Evolutionary conservation across 2,329 filamentous ascomycete species (phyloP), one percentile per base, ranked within the genome.

Genomic region (Aspergillus pseudoterreus): DNA sequence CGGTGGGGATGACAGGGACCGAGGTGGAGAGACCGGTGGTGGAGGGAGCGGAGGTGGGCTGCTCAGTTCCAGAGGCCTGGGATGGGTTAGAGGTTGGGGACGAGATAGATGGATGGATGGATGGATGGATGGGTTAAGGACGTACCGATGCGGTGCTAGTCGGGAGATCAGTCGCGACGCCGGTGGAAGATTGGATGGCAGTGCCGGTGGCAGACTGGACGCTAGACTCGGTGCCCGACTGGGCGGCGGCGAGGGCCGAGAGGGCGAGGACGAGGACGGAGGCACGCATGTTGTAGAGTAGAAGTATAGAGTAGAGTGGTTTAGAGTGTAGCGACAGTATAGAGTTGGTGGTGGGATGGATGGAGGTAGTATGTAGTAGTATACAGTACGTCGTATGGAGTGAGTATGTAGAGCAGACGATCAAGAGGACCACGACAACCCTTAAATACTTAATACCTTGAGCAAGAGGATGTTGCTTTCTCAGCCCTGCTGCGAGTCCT

Each of bases 261-360:
- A 75, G 60, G 65, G 74, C 67, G 61, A 71, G 57, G 62, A 76
- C 53, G 65, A 78, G 53, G 59, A 74, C 57, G 30, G 74, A 72
- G 65, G 68, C 64, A 68, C 73, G 77, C 76, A 80, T 79, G 33
- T 65, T 75, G 69, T 53, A 38, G 50, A 51, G 47, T 43, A 52
- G 30, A 42, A 48, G 45, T 54, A 43, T 48, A 45, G 50, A 43
- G 48, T 45, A 52, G 52, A 12, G 33, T 14, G 9, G 9, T 12
- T 22, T 15, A 12, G 45, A 41, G 15, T 24, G 22, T 48, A 45
- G 50, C 41, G 22, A 22, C 4, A 6, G 22, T 5, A 22, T 22
- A 22, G 22, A 49, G 19, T 47, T 21, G 27, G 43, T 49, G 41
- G 38, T 36, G 38, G 30, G 17, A 11, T 9, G 33, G 50, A 12